These are phyloP conservation scores for Pleodorina starrii DNA, from an alignment of 139 green algal genomes.

Conservation along the genomic window DNA sequence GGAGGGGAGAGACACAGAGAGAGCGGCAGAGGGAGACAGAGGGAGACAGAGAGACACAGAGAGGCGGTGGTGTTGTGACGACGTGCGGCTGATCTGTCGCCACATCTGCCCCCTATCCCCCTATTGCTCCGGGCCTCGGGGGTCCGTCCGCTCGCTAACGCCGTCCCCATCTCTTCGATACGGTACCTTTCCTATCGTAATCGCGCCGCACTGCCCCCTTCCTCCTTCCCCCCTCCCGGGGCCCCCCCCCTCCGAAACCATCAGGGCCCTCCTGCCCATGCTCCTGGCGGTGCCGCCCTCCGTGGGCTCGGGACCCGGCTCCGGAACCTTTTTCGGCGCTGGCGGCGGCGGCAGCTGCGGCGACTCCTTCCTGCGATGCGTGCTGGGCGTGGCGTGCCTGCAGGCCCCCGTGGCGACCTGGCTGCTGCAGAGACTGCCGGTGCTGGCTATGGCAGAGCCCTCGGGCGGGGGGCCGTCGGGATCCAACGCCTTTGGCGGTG, in stretches of 20 bases:
- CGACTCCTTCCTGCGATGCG: slow-evolving; percentile 8
- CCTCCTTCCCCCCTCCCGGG: background rate
- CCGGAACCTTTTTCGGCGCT: background rate
- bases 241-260: background rate
- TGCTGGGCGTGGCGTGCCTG: slow-evolving; percentile 23
- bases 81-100: too few species aligned
- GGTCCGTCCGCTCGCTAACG: too few species aligned
- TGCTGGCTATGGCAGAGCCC: slow-evolving; percentile 34
- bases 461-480: background rate
- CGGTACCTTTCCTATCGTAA: too few species aligned
- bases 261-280: slow-evolving; percentile 54
- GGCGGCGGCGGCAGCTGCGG: slow-evolving; percentile 7
- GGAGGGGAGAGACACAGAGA: too few species aligned
- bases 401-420: slow-evolving; percentile 37
- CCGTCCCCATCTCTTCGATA: too few species aligned
- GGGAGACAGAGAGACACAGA: too few species aligned
- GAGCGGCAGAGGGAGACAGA: too few species aligned
- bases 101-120: too few species aligned
- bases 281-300: slow-evolving; percentile 10
- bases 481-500: background rate
- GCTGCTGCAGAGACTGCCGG: slow-evolving; percentile 56
- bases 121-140: too few species aligned
- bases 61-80: too few species aligned
- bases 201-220: too few species aligned
- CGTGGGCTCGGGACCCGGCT: background rate